Percentiles rank a stretch among this genome's conserved stretches.
Conservation (phyloP, 306 rosid species). For the Heteromeles arbutifolia region DNA sequence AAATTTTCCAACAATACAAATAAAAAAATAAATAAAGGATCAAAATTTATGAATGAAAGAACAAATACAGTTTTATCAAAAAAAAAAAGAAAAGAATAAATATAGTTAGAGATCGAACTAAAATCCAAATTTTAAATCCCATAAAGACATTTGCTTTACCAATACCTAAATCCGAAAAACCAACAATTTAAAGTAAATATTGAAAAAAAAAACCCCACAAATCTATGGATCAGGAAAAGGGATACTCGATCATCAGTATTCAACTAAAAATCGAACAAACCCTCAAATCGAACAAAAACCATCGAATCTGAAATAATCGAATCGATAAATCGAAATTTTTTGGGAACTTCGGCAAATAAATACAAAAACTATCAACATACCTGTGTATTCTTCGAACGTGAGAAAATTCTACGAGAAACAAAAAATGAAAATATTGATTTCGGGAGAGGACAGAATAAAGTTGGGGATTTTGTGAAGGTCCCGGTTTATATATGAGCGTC, state of each 20-base stretch:
- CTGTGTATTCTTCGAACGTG: neutral
- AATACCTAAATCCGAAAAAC: neutral
- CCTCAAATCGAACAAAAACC: neutral
- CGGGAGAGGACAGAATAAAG: neutral
- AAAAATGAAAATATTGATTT: neutral
- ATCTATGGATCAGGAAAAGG: neutral
- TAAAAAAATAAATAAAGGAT: neutral
- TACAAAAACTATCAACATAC: neutral
- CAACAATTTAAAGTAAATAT: neutral
- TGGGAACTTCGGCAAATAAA: neutral
- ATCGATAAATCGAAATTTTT: neutral
- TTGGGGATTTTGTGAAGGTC: neutral
- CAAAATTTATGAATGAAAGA: neutral
- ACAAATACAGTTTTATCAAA: neutral
- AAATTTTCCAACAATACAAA: neutral
- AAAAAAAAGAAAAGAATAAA: neutral
- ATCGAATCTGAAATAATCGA: neutral
- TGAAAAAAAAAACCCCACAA: neutral
- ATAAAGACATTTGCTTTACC: neutral
- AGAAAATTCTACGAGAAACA: neutral
- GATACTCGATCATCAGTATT: neutral
- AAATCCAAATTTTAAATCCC: neutral
- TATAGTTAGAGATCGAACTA: neutral
- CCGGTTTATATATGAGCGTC: neutral
- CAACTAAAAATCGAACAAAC: neutral